phyloP scores from a whole-genome alignment of 345 rosid genomes.

The Turritis glabra region DNA sequence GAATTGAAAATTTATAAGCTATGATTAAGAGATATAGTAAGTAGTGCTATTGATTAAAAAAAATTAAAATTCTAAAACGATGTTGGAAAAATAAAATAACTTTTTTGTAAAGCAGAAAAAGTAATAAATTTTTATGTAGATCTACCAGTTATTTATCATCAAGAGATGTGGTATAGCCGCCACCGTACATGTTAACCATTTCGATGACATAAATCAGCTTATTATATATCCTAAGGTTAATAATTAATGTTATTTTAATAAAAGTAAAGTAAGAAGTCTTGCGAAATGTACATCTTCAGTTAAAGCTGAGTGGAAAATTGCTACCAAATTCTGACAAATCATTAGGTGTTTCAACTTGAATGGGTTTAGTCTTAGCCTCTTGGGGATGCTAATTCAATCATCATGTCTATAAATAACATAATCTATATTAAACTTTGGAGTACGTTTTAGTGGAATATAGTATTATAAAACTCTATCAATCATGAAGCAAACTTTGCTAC shows the following conservation, averaged over 20 bases:
- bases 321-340: conserved; percentile 23
- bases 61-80: neutral
- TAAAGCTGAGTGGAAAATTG: conserved; percentile 19
- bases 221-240: neutral
- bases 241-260: neutral
- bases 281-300: neutral
- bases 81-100: neutral
- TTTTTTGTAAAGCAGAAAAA: neutral
- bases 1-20: neutral
- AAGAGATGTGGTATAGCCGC: conserved; percentile 12
- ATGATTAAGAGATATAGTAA: neutral
- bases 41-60: neutral
- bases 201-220: neutral
- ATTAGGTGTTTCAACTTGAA: conserved; percentile 5
- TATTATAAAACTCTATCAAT: conserved; percentile 3
- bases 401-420: conserved; percentile 11
- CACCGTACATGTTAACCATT: conserved; percentile 19
- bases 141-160: neutral
- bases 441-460: conserved; percentile 23
- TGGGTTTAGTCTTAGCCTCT: too few species aligned
- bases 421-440: neutral
- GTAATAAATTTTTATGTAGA: neutral
- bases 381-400: conserved; percentile 27
- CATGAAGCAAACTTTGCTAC: conserved; percentile 16
- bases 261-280: conserved; percentile 1